Percentiles rank a stretch among this genome's conserved stretches.
Evolutionary conservation across 768 basidiomycete genomes (phyloP).

Genomic region (Ramaria rubella): DNA sequence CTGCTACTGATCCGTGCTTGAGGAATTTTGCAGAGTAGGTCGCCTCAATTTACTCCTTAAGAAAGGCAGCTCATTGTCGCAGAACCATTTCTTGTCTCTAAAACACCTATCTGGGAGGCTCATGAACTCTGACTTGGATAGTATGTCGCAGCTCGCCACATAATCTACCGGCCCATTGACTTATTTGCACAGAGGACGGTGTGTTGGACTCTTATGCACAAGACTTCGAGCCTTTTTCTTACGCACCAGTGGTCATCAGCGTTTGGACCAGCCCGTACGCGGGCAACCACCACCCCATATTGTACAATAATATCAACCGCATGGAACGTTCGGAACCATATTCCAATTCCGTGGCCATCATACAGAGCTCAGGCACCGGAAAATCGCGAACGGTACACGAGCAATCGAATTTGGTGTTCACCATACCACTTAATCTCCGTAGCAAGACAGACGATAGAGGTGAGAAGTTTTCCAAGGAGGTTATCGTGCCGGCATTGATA

Average conservation of each 20-base stretch:
- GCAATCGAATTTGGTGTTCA: conserved; percentile 17
- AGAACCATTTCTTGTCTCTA: too few relatives aligned
- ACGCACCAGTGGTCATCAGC: neutral
- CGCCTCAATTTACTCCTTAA: neutral
- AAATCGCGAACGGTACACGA: conserved; percentile 26
- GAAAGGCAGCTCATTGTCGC: neutral
- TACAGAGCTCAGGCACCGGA: conserved; percentile 16
- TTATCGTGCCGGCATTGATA: neutral
- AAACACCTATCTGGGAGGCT: too few relatives aligned
- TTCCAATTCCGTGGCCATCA: neutral
- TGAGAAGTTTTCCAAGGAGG: too few relatives aligned
- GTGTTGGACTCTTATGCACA: neutral
- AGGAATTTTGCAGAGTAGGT: neutral
- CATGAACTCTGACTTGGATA: neutral
- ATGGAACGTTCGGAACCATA: neutral
- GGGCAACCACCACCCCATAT: neutral
- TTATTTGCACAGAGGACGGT: neutral
- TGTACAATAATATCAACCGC: neutral
- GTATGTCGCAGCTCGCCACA: neutral
- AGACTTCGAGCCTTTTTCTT: too few relatives aligned
- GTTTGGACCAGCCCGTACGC: neutral
- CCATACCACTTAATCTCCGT: conserved; percentile 23
- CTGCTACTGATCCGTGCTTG: neutral
- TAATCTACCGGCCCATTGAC: neutral
- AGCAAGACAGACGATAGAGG: neutral